phyloP scores from a whole-genome alignment of 192 early-diverging fungal species.

The Coemansia sp. region DNA sequence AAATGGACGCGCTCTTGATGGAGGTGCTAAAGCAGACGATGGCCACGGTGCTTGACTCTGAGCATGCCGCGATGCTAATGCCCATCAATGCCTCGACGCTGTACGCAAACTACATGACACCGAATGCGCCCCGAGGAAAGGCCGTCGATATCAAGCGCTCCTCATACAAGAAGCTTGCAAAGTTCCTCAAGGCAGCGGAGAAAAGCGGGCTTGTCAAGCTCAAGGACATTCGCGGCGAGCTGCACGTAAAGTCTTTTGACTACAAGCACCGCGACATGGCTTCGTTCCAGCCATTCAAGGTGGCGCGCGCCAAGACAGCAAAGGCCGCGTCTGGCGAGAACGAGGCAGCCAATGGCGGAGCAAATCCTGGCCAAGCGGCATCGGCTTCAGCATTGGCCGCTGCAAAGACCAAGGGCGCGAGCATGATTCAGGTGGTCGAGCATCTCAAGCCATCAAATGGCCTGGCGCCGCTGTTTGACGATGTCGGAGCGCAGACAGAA shows the following conservation, averaged over 20 bases:
- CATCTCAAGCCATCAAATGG: slow-evolving; percentile 55
- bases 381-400: neutral
- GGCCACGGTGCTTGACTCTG: slow-evolving; percentile 61
- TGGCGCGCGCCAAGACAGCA: slow-evolving; percentile 6
- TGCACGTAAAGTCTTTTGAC: slow-evolving; percentile 39
- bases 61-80: slow-evolving; percentile 56
- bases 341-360: neutral
- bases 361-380: neutral
- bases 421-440: slow-evolving; percentile 47
- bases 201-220: slow-evolving; percentile 78
- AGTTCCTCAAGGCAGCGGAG: slow-evolving; percentile 86
- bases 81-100: slow-evolving; percentile 75
- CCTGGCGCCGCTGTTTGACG: slow-evolving; percentile 56
- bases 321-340: neutral
- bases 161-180: slow-evolving; percentile 80
- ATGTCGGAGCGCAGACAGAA: slow-evolving; percentile 49
- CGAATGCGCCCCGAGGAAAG: slow-evolving; percentile 58
- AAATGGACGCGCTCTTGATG: slow-evolving; percentile 76
- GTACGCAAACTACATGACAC: slow-evolving; percentile 73
- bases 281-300: slow-evolving; percentile 30
- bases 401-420: neutral
- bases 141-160: slow-evolving; percentile 82
- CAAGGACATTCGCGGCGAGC: slow-evolving; percentile 65
- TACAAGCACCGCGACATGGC: slow-evolving; percentile 34
- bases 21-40: slow-evolving; percentile 67